Evolutionary conservation across 345 rosid species (phyloP), one percentile per base, ranked within the genome.

Genomic region (Anastatica hierochuntica): DNA sequence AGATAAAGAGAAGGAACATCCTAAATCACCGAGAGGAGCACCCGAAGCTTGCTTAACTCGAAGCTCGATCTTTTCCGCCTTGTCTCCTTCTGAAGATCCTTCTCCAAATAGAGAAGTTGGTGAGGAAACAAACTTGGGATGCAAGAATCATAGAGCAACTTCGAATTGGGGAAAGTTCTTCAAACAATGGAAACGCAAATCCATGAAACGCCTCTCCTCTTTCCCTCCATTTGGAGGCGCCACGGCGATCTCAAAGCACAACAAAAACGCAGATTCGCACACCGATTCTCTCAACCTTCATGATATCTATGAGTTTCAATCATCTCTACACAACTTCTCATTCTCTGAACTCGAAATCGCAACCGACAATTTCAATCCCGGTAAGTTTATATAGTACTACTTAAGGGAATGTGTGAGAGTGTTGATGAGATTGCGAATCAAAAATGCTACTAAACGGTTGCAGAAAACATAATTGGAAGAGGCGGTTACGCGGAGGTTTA

Each of bases 401-500:
- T n/a, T n/a, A n/a, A n/a, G n/a, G n/a, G n/a, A n/a, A n/a, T n/a
- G n/a, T n/a, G n/a, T n/a, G n/a, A n/a, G n/a, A n/a, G n/a, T n/a
- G n/a, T n/a, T n/a, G n/a, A n/a, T n/a, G n/a, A n/a, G n/a, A n/a
- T n/a, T n/a, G n/a, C n/a, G n/a, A n/a, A n/a, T n/a, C n/a, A n/a
- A n/a, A n/a, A n/a, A n/a, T n/a, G n/a, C n/a, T n/a, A n/a, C n/a
- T n/a, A n/a, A n/a, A n/a, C n/a, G n/a, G 12, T 46, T 71, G 68
- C 34, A 90, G 98, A 75, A 31, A 90, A 90, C 62, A 38, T 90
- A 34, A 86, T 90, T 36, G 98, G 98, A 21, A 71, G 63, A 69
- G 98, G 98, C 46, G 98, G 98, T 46, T 90, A 60, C 55, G 87
- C 96, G n/a, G 80, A 84, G 53, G 98, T 90, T 24, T 90, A 77